Conservation (phyloP, 768 basidiomycete genomes). For the Cystofilobasidium macerans region DNA sequence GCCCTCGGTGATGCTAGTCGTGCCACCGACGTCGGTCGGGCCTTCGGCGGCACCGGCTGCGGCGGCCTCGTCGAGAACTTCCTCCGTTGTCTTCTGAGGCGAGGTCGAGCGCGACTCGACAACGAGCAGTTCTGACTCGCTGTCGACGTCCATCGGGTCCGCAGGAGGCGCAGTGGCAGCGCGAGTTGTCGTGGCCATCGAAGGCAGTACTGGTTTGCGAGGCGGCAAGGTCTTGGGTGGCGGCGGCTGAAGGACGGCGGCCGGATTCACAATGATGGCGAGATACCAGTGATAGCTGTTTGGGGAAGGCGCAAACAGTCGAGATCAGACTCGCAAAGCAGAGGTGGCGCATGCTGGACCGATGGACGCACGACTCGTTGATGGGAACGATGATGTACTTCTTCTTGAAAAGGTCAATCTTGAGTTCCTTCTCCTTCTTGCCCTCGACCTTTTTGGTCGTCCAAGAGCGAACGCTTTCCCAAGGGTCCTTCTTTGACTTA, state of each 20-base stretch:
- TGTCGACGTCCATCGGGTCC: not conserved
- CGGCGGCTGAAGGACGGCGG: slow-evolving; percentile 47
- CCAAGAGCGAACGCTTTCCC: slow-evolving; percentile 84
- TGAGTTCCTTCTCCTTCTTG: slow-evolving; percentile 34
- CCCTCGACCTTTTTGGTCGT: slow-evolving; percentile 44
- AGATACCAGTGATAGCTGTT: slow-evolving; percentile 91
- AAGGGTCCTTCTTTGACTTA: slow-evolving; percentile 36
- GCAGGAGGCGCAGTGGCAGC: not conserved
- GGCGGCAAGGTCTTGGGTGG: not conserved
- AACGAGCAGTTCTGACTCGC: not conserved
- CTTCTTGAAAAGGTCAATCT: slow-evolving; percentile 76
- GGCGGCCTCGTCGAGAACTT: too few species aligned
- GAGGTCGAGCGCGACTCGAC: not conserved
- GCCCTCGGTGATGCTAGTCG: too few species aligned
- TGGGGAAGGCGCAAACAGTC: not conserved
- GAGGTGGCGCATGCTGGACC: too few species aligned
- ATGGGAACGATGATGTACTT: slow-evolving; percentile 90
- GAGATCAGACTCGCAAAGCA: too few species aligned
- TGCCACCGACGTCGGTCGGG: too few species aligned
- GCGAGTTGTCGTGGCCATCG: not conserved
- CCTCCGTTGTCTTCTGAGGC: too few species aligned
- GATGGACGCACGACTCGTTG: slow-evolving; percentile 69
- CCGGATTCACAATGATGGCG: slow-evolving; percentile 80
- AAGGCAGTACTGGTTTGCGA: not conserved
- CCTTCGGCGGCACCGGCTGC: too few species aligned